Percentiles rank a stretch among this genome's conserved stretches.
These are phyloP conservation scores for Xanthoparmelia taractica DNA, from an alignment of 495 filamentous ascomycete species.

Conservation along the genomic window DNA sequence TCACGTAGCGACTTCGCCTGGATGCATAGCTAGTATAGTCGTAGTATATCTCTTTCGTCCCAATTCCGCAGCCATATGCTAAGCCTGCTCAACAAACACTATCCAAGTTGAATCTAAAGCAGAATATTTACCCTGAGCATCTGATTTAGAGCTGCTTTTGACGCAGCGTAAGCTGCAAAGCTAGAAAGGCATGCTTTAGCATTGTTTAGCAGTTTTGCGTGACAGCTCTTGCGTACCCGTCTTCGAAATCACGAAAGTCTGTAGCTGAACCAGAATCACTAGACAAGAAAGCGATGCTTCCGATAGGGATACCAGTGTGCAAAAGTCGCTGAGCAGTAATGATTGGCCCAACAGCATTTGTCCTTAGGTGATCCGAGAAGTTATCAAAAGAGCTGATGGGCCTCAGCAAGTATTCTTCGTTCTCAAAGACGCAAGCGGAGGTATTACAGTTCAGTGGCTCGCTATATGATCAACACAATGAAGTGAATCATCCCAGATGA, in stretches of 20 bases:
- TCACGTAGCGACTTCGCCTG: conserved; percentile 49
- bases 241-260: conserved; percentile 46
- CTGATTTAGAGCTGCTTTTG: conserved; percentile 53
- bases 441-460: conserved; percentile 46
- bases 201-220: background rate
- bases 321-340: conserved; percentile 47
- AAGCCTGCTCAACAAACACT: conserved; percentile 8
- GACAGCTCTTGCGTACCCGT: conserved; percentile 33
- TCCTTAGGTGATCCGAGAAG: conserved; percentile 48
- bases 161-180: conserved; percentile 51
- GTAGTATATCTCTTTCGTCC: conserved; percentile 40
- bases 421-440: conserved; percentile 1
- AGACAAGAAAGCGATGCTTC: conserved; percentile 45
- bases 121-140: conserved; percentile 35
- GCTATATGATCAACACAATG: conserved; percentile 28
- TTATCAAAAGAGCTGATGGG: conserved; percentile 40
- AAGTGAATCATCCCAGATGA: background rate
- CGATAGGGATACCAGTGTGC: conserved; percentile 36
- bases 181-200: conserved; percentile 15
- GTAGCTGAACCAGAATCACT: conserved; percentile 42
- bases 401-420: conserved; percentile 10
- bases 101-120: background rate
- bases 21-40: conserved; percentile 48
- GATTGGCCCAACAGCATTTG: conserved; percentile 52
- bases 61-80: conserved; percentile 49